These are phyloP conservation scores for Schizosaccharomyces versatilis DNA, from an alignment of 1,139 yeast species.

Conservation along the genomic window DNA sequence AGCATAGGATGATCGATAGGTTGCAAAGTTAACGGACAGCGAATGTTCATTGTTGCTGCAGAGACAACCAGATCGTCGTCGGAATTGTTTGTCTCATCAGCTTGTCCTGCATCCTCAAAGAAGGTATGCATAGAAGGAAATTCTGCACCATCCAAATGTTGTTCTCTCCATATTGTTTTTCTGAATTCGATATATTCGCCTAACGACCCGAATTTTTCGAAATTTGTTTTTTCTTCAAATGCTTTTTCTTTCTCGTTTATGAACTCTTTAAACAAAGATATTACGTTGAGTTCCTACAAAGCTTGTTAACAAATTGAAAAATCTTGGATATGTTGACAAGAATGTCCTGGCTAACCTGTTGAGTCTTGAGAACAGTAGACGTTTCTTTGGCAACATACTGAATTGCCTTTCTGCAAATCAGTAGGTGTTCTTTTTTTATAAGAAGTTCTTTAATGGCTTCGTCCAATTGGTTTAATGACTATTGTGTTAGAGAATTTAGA, in stretches of 20 bases:
- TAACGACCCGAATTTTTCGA: neutral
- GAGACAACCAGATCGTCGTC: neutral
- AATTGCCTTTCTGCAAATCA: too few species aligned
- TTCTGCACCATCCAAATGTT: neutral
- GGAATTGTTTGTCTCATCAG: neutral
- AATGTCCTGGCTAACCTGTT: too few species aligned
- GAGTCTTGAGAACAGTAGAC: too few species aligned
- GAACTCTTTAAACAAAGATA: too few species aligned
- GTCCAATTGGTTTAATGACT: too few species aligned
- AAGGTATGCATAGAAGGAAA: neutral
- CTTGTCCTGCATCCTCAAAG: neutral
- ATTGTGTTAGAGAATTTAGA: too few species aligned
- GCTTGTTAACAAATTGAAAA: too few species aligned
- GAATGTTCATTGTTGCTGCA: neutral
- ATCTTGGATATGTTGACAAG: too few species aligned
- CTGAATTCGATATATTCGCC: neutral
- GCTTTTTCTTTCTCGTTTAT: neutral
- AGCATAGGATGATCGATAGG: neutral
- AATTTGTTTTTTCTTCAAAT: neutral
- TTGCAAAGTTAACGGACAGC: constrained; percentile 1
- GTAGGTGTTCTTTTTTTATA: too few species aligned
- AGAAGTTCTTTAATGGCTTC: too few species aligned
- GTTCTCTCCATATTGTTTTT: neutral
- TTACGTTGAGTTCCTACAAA: too few species aligned
- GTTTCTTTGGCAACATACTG: too few species aligned